Evolutionary conservation across 306 rosid species (phyloP), one percentile per base, ranked within the genome.

Genomic region (Begonia masoniana): DNA sequence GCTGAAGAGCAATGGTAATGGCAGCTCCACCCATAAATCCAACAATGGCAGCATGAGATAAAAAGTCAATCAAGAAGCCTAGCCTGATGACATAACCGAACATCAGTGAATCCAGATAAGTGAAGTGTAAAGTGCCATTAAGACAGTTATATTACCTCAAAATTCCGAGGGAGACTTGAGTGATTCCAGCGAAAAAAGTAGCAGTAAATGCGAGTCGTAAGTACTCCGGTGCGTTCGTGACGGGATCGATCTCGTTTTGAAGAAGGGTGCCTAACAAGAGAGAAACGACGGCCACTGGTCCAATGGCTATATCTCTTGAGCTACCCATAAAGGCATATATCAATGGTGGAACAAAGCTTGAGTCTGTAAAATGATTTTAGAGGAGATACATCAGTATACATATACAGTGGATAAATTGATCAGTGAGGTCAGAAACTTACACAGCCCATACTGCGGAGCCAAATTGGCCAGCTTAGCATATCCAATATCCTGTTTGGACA

Each of bases 21-120:
- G 99, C 99, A 71, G 99, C 99, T 63, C 99, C 97, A 36, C 88
- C 94, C 99, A 86, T 83, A 71, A 91, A 91, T 43, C 99, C 94
- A 7, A 86, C 96, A 65, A 86, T 72, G 66, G 99, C 99, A 69
- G 94, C 96, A 79, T 91, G 96, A 5, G 99, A 91, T 61, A 91
- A 76, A 70, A 91, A 91, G 56, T 86, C 96, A 50, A 91, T 86
- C 83, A 91, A 73, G 78, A 91, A 86, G 16, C 99, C 99, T 74
- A 91, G 56, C 80, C 96, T 91, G 85, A 19, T 55, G 49, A 50
- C 47, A 60, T 10, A 50, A 41, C 19, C 13, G 8, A 47, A 48
- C 35, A 46, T 14, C n/a, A 59, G 35, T 26, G 3, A 3, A 26
- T 26, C 6, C 9, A 35, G 15, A 47, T 12, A 16, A 49, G 31